These are phyloP conservation scores for Fusarium floridanum DNA, from an alignment of 2,329 filamentous ascomycete genomes.

Conservation along the genomic window DNA sequence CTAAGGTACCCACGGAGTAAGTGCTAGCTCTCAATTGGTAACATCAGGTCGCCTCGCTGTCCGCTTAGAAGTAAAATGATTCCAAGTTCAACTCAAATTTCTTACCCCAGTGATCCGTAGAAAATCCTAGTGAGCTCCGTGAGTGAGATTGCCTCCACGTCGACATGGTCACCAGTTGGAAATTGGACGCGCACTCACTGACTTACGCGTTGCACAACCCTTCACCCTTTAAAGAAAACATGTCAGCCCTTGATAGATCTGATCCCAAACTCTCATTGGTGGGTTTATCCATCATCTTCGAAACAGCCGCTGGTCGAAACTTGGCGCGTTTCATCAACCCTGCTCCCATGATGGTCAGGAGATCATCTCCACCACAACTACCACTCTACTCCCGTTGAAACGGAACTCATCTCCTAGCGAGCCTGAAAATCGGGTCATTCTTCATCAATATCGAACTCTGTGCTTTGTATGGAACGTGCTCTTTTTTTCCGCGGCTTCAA, in stretches of 20 bases:
- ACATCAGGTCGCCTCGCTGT: not conserved
- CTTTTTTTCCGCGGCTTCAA: not conserved
- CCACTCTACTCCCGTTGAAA: not conserved
- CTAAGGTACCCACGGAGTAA: not conserved
- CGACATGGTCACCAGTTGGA: not conserved
- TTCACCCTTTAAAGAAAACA: not conserved
- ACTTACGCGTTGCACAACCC: not conserved
- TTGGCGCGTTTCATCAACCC: constrained; percentile 15
- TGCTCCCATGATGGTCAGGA: not conserved
- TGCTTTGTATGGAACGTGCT: not conserved
- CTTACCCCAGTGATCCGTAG: not conserved
- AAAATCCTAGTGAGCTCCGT: not conserved
- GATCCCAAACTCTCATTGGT: not conserved
- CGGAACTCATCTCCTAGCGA: not conserved
- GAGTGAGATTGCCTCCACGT: not conserved
- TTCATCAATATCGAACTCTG: constrained; percentile 8
- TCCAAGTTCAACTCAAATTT: not conserved
- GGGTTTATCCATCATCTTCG: not conserved
- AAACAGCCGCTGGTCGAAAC: constrained; percentile 3
- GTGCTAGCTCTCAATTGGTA: not conserved
- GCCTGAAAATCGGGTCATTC: constrained; percentile 10
- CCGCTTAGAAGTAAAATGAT: not conserved
- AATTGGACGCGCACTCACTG: not conserved
- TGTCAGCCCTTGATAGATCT: not conserved
- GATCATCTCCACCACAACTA: not conserved